Conservation (phyloP, 2,329 filamentous ascomycete genomes). For the Cladosporium velox region DNA sequence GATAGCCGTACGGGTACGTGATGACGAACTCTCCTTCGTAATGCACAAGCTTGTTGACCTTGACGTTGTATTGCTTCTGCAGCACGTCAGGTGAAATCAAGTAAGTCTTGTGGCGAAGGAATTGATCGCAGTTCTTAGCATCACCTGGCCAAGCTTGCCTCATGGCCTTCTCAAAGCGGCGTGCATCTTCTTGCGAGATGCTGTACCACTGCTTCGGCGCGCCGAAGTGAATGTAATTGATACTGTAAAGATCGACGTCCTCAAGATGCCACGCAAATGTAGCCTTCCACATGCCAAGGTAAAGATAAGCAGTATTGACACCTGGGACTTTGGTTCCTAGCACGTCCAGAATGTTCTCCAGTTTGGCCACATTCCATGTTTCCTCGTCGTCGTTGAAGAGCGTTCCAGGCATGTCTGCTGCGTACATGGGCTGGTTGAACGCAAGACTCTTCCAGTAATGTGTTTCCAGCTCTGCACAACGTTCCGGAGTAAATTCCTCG, state of each 20-base stretch:
- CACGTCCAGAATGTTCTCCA: conserved; percentile 90
- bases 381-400: conserved; percentile 85
- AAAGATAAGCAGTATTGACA: conserved; percentile 96
- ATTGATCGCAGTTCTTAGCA: conserved; percentile 93
- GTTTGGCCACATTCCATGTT: conserved; percentile 90
- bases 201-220: conserved; percentile 99
- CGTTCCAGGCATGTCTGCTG: conserved; percentile 93
- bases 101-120: conserved; percentile 95
- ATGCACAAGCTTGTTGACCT: conserved; percentile 92
- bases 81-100: conserved; percentile 89
- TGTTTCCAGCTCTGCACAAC: conserved; percentile 91
- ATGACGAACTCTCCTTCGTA: conserved; percentile 98
- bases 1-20: conserved; percentile 97
- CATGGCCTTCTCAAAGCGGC: conserved; percentile 93
- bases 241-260: conserved; percentile 98
- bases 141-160: conserved; percentile 91
- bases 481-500: conserved; percentile 84
- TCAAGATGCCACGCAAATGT: conserved; percentile 99
- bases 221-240: conserved; percentile 99
- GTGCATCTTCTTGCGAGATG: conserved; percentile 92
- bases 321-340: conserved; percentile 93
- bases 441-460: conserved; percentile 97
- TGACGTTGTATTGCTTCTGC: conserved; percentile 86
- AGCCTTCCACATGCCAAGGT: conserved; percentile 99
- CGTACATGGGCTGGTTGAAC: conserved; percentile 92